Evolutionary conservation across 768 basidiomycete genomes (phyloP).

Genomic region (Mycena rosella): DNA sequence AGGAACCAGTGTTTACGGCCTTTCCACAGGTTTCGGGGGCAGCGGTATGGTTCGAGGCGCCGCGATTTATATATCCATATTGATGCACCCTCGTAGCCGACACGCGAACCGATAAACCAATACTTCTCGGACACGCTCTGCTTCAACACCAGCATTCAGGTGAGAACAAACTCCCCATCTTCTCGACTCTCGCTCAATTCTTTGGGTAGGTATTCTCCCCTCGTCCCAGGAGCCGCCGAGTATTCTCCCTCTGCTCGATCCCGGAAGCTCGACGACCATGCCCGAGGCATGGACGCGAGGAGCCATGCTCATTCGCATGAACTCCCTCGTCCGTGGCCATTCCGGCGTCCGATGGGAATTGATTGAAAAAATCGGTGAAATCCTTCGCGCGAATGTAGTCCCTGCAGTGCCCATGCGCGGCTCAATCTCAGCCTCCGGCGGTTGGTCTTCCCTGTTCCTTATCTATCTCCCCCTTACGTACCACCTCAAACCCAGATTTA

Average conservation of each 20-base stretch:
- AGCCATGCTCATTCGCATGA: conserved; percentile 84
- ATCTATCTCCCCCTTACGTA: conserved; percentile 21
- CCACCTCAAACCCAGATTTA: conserved; percentile 35
- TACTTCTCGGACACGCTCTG: conserved; percentile 73
- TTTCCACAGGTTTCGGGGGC: conserved; percentile 86
- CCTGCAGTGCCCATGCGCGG: conserved; percentile 86
- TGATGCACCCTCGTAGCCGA: conserved; percentile 62
- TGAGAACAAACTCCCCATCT: not conserved
- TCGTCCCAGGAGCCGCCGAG: conserved; percentile 60
- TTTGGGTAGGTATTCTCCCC: conserved; percentile 59
- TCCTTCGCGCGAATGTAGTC: conserved; percentile 73
- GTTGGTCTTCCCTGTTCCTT: conserved; percentile 48
- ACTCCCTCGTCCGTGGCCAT: conserved; percentile 49
- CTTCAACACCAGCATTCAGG: conserved; percentile 83
- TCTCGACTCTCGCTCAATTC: not conserved
- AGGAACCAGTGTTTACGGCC: conserved; percentile 82
- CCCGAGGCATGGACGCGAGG: conserved; percentile 91
- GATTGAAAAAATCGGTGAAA: conserved; percentile 75
- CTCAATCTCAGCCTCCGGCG: conserved; percentile 84
- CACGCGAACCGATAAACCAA: conserved; percentile 76
- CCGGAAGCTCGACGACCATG: conserved; percentile 76
- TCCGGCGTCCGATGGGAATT: conserved; percentile 73
- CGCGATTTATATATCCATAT: conserved; percentile 19
- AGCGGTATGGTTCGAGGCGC: conserved; percentile 58
- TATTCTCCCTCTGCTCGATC: conserved; percentile 76